Evolutionary conservation across 805 yeast genomes (phyloP), one percentile per base, ranked within the genome.

Genomic region (Saccharomycopsis fibuligera): DNA sequence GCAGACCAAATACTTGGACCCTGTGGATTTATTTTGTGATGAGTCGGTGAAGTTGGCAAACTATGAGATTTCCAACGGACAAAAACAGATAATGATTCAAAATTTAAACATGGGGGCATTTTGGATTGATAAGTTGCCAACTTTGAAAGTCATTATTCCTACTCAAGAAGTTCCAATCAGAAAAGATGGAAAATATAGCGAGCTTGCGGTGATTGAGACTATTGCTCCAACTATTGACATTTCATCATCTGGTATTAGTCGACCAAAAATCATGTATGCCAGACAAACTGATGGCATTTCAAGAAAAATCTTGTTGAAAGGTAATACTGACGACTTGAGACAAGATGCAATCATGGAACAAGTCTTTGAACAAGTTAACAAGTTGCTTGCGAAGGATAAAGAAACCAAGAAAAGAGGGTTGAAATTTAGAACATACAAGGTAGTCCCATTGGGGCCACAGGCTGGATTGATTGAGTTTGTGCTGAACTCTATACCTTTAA

Each of bases 331-430:
- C 65, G 99, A 93, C 65, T 68, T 93, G 45, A 69, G 98, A 45
- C 99, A 95, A 65, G 99, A 93, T 66, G 86, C 96, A 0, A 87
- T 93, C 49, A 95, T 93, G 99, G 95, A 91, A 62, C 98, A 93
- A 61, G 98, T 91, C 1, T 93, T 95, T 63, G 83, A 75, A 19
- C 86, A 89, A 58, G 96, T 89, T 14, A 89, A 90, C 59, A 64
- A 69, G 12, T 74, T 88, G 33, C 72, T 91, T 48, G 62, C 57
- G 9, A 67, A 67, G 22, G 79, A 86, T 58, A 71, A 72, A 45
- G 76, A 75, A 29, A 72, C 91, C 0, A 62, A 80, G 23, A 72
- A 67, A 44, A 63, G 90, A n/a, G 64, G 69, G 1, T 66, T 91
- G 49, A 68, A 75, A 2, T 75, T 93, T 1, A 67, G 96, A 43